phyloP scores from a whole-genome alignment of 352 stramenopile genomes.

The Saprolegnia diclina region DNA sequence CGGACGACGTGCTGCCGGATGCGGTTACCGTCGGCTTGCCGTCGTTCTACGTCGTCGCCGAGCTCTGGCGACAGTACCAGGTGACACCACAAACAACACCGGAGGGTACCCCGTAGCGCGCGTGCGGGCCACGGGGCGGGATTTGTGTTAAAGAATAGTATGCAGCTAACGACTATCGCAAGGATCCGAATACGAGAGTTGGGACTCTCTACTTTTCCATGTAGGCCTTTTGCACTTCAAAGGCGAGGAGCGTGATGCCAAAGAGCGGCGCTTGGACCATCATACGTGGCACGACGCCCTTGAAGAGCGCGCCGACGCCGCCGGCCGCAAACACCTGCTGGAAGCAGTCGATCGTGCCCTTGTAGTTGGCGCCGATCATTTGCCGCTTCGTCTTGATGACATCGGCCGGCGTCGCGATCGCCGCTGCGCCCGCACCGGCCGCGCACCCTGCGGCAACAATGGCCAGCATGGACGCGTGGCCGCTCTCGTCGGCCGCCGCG shows the following conservation, averaged over 20 bases:
- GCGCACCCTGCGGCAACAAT: conserved; percentile 58
- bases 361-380: conserved; percentile 74
- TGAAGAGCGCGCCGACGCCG: conserved; percentile 80
- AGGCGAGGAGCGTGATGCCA: conserved; percentile 74
- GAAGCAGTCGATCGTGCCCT: conserved; percentile 76
- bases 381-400: conserved; percentile 89
- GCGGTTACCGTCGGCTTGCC: not conserved
- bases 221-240: conserved; percentile 87
- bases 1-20: not conserved
- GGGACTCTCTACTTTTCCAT: conserved; percentile 51
- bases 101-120: too few species aligned
- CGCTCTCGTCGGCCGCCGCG: conserved; percentile 42
- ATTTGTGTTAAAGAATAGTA: too few species aligned
- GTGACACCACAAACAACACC: not conserved
- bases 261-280: conserved; percentile 84
- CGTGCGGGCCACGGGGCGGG: too few species aligned
- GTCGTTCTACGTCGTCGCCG: not conserved
- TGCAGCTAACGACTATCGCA: too few species aligned
- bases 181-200: too few species aligned
- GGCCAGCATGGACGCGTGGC: conserved; percentile 48
- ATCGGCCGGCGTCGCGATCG: conserved; percentile 61
- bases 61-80: not conserved
- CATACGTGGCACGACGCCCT: conserved; percentile 77
- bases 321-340: conserved; percentile 68
- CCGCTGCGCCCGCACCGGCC: conserved; percentile 56